These are phyloP conservation scores for Lathyrus tuberosus DNA, from an alignment of 306 rosid species.

Conservation along the genomic window DNA sequence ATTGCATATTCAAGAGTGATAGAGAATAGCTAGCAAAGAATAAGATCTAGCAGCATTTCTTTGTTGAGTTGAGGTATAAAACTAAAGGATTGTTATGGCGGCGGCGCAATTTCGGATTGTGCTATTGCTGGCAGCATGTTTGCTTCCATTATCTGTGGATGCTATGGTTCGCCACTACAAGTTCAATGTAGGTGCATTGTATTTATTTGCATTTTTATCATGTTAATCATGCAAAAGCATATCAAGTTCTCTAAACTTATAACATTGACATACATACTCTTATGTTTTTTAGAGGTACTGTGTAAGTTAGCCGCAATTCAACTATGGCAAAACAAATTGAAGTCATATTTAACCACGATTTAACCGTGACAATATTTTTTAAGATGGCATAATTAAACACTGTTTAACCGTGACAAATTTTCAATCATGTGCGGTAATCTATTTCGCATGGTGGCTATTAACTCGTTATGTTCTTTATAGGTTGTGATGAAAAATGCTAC, in stretches of 20 bases:
- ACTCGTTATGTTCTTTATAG: conserved; percentile 27
- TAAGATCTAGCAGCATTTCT: conserved; percentile 21
- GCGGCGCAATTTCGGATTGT: conserved; percentile 10
- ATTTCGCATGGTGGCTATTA: conserved; percentile 18
- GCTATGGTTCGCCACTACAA: conserved; percentile 51
- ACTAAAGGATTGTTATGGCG: conserved; percentile 23
- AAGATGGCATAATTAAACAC: too few relatives aligned
- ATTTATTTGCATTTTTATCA: conserved; percentile 7
- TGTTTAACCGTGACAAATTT: too few relatives aligned
- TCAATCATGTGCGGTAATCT: too few relatives aligned
- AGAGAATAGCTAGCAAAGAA: conserved; percentile 5
- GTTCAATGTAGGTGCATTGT: conserved; percentile 49
- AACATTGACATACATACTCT: too few relatives aligned
- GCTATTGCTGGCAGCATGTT: conserved; percentile 27
- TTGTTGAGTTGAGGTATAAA: conserved; percentile 21
- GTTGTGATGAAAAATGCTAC: conserved; percentile 59
- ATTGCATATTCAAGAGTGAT: conserved; percentile 25
- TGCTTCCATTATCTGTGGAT: conserved; percentile 45
- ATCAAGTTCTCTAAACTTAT: not conserved
- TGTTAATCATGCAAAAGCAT: not conserved
- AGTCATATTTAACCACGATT: too few relatives aligned
- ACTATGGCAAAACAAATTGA: too few relatives aligned
- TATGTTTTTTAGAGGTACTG: too few relatives aligned
- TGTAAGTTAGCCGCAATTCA: too few relatives aligned
- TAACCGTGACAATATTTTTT: too few relatives aligned